A percentile compares a stretch with the other conserved stretches of the same genome.
Evolutionary conservation across 495 filamentous ascomycete species (phyloP).

Genomic region (Aspergillus mulundensis): DNA sequence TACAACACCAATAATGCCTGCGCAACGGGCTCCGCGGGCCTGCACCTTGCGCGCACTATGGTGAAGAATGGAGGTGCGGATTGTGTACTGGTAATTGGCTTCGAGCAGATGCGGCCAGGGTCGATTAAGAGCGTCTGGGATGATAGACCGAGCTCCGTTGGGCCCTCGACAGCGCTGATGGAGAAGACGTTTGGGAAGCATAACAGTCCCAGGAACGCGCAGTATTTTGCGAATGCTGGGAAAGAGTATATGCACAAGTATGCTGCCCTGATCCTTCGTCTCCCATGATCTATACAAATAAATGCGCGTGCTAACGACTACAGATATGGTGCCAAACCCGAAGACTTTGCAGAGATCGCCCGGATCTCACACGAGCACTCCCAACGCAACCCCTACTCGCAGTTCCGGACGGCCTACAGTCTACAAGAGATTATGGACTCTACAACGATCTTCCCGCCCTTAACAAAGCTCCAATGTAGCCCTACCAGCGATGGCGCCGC

Average conservation of each 20-base stretch:
- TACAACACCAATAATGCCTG: conserved; percentile 99
- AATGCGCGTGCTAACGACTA: conserved; percentile 11
- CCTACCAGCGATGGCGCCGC: conserved; percentile 92
- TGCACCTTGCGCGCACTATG: conserved; percentile 77
- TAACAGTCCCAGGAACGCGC: conserved; percentile 77
- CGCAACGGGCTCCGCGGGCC: conserved; percentile 82
- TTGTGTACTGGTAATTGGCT: conserved; percentile 86
- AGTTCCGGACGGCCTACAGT: conserved; percentile 89
- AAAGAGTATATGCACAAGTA: conserved; percentile 93
- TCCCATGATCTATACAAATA: neutral
- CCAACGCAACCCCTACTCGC: conserved; percentile 89
- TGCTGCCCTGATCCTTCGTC: conserved; percentile 10
- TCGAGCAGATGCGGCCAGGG: conserved; percentile 96
- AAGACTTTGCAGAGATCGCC: conserved; percentile 93
- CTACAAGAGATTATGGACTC: conserved; percentile 76
- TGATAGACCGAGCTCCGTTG: conserved; percentile 72
- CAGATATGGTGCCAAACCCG: conserved; percentile 72
- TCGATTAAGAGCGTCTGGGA: conserved; percentile 73
- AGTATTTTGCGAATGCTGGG: conserved; percentile 97
- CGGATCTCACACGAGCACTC: conserved; percentile 90
- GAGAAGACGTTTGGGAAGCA: conserved; percentile 69
- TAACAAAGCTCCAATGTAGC: conserved; percentile 76
- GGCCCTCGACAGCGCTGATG: conserved; percentile 73
- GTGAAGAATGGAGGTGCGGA: conserved; percentile 75
- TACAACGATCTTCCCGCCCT: conserved; percentile 73